These are phyloP conservation scores for Diplosphaera chodatii DNA, from an alignment of 139 green algal species.

Conservation along the genomic window DNA sequence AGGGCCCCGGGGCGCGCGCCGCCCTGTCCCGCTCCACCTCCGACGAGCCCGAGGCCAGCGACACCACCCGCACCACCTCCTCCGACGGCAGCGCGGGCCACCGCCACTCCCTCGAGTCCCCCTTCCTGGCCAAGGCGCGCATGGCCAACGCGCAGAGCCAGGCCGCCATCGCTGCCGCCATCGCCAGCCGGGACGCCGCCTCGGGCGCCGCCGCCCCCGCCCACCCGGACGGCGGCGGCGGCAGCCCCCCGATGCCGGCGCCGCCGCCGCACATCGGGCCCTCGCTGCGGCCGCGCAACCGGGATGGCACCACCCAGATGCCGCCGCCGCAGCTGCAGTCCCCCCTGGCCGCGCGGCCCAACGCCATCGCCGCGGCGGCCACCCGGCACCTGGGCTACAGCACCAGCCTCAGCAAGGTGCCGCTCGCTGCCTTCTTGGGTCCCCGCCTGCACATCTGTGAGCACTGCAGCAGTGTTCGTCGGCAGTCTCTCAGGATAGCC, in stretches of 20 bases:
- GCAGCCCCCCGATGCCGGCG: background rate
- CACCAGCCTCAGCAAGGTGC: background rate
- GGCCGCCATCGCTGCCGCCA: background rate
- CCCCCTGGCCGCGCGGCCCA: background rate
- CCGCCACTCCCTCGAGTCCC: background rate
- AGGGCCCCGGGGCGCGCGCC: background rate
- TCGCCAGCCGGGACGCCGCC: background rate
- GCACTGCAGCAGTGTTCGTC: too few species aligned
- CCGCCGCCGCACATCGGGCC: background rate
- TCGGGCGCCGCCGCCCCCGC: too few species aligned
- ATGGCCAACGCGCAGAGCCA: background rate
- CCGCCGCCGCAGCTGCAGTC: background rate
- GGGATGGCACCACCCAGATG: background rate
- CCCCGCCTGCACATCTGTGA: too few species aligned
- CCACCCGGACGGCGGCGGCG: too few species aligned
- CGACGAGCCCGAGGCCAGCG: background rate
- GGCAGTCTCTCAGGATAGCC: too few species aligned
- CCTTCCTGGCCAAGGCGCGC: background rate
- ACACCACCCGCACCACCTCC: background rate
- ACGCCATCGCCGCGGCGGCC: background rate
- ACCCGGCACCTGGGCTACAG: background rate
- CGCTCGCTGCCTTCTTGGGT: too few species aligned
- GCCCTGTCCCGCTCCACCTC: background rate
- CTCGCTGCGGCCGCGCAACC: background rate
- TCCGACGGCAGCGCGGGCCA: background rate